These are phyloP conservation scores for Diaporthe australafricana DNA, from an alignment of 2,329 filamentous ascomycete genomes.

Conservation along the genomic window DNA sequence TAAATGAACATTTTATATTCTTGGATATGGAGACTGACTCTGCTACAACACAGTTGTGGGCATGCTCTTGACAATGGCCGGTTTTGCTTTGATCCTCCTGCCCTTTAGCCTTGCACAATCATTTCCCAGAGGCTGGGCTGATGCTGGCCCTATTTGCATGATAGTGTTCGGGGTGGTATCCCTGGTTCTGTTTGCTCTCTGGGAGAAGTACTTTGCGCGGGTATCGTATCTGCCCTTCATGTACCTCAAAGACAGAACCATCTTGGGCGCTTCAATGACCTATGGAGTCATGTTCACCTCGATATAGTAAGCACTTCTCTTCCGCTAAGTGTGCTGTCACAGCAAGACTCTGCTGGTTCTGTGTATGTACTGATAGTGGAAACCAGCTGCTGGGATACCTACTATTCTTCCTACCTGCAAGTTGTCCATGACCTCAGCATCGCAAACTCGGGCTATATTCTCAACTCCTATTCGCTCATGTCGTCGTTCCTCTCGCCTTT, in stretches of 20 bases:
- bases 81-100: neutral
- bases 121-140: neutral
- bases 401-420: conserved; percentile 42
- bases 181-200: neutral
- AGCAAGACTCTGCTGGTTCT: neutral
- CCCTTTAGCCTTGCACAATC: neutral
- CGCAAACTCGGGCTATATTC: conserved; percentile 39
- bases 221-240: neutral
- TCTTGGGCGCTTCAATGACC: neutral
- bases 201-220: conserved; percentile 2
- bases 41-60: neutral
- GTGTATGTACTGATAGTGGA: neutral
- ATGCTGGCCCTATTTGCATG: neutral
- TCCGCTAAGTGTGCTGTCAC: neutral
- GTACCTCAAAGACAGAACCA: conserved; percentile 1
- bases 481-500: conserved; percentile 58
- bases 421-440: conserved; percentile 43
- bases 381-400: conserved; percentile 39
- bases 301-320: neutral
- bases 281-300: conserved; percentile 6
- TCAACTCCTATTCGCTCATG: conserved; percentile 41
- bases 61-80: neutral
- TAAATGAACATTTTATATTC: no score
- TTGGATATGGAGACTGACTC: neutral
- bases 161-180: neutral